Conservation (phyloP, 768 basidiomycete genomes). For the Daedalea quercina region DNA sequence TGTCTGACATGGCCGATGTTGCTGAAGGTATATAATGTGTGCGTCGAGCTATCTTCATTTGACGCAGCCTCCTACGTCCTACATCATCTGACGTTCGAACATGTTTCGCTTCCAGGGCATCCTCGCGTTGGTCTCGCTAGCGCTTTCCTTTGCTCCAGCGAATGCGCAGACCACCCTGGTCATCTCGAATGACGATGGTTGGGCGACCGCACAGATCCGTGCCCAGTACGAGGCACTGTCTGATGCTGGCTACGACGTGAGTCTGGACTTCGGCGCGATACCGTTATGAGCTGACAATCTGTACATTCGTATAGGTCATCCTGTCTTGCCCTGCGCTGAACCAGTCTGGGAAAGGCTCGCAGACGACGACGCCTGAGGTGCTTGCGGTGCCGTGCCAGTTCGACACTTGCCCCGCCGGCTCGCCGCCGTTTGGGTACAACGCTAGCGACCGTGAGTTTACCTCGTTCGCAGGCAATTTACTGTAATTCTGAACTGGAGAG, state of each 20-base stretch:
- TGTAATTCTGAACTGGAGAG: too few species aligned
- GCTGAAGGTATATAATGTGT: too few species aligned
- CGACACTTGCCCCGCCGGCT: constrained; percentile 33
- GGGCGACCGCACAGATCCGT: constrained; percentile 41
- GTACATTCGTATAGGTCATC: constrained; percentile 25
- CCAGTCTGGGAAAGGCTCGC: constrained; percentile 40
- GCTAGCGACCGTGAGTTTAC: constrained; percentile 29
- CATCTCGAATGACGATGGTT: constrained; percentile 31
- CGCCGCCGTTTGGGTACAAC: constrained; percentile 37
- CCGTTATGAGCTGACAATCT: too few species aligned
- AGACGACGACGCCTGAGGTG: constrained; percentile 26
- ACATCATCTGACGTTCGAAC: too few species aligned
- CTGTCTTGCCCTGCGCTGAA: constrained; percentile 42
- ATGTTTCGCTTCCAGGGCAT: too few species aligned
- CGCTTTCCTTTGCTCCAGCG: too few species aligned
- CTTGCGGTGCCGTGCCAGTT: constrained; percentile 34
- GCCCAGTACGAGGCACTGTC: constrained; percentile 33
- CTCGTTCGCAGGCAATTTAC: too few species aligned
- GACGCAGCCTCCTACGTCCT: too few species aligned
- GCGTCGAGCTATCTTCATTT: too few species aligned
- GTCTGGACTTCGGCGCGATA: too few species aligned
- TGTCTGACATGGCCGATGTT: too few species aligned
- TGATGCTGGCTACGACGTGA: constrained; percentile 33
- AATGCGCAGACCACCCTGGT: constrained; percentile 12
- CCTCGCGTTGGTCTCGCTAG: too few species aligned